phyloP scores from a whole-genome alignment of 352 stramenopile genomes.

The Pythium rhizo-oryzae region DNA sequence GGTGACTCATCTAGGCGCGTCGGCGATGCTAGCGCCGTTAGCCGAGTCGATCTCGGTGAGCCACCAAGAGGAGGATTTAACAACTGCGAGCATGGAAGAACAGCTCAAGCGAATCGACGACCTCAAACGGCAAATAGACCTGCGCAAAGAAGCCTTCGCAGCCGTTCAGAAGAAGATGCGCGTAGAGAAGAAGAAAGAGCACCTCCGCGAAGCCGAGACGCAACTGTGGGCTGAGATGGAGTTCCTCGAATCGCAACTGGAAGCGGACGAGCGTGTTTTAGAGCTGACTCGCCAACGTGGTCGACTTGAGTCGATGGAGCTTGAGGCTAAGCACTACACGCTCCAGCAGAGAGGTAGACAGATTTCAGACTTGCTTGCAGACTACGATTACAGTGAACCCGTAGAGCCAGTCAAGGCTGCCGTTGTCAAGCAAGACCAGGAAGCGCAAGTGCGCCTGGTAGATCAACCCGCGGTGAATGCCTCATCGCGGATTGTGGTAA shows the following conservation, averaged over 20 bases:
- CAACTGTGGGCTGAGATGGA: conserved; percentile 54
- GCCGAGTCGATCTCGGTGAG: conserved; percentile 30
- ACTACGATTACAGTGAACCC: conserved; percentile 30
- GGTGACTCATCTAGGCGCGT: not conserved
- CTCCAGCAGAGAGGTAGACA: not conserved
- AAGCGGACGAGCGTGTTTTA: conserved; percentile 42
- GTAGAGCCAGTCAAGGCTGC: conserved; percentile 20
- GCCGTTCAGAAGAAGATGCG: conserved; percentile 51
- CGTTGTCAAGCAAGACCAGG: conserved; percentile 25
- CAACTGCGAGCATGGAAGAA: conserved; percentile 66
- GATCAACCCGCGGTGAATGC: not conserved
- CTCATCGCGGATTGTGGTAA: not conserved
- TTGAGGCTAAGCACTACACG: conserved; percentile 39
- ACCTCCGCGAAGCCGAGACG: conserved; percentile 46
- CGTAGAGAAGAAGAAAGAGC: conserved; percentile 52
- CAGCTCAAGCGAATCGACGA: conserved; percentile 47
- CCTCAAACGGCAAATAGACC: conserved; percentile 45
- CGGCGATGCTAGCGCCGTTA: not conserved
- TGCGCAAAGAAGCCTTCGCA: conserved; percentile 45
- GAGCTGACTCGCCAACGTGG: conserved; percentile 49
- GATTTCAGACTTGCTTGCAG: conserved; percentile 26
- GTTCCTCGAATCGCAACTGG: conserved; percentile 40
- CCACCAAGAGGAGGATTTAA: conserved; percentile 39
- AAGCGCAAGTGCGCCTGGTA: conserved; percentile 25
- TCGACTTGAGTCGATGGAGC: conserved; percentile 43